phyloP scores from a whole-genome alignment of 2,329 filamentous ascomycete genomes.

The Colletotrichum sp. region DNA sequence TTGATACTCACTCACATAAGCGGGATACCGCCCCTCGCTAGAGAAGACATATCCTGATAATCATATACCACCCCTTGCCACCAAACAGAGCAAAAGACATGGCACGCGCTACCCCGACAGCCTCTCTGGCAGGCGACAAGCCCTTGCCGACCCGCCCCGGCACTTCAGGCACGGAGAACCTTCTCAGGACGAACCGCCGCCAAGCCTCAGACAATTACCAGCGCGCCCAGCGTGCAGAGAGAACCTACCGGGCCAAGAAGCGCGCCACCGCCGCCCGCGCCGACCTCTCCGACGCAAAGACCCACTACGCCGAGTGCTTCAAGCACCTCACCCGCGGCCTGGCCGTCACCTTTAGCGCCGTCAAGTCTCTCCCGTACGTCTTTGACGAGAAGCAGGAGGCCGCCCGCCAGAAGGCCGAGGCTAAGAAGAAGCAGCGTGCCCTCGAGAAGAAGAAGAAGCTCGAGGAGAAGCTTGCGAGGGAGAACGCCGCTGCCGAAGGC shows the following conservation, averaged over 20 bases:
- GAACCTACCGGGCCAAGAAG: conserved; percentile 45
- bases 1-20: neutral
- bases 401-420: conserved; percentile 31
- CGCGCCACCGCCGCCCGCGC: conserved; percentile 41
- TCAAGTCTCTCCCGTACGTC: conserved; percentile 38
- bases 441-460: conserved; percentile 39
- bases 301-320: conserved; percentile 40
- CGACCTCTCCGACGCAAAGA: conserved; percentile 40
- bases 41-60: neutral
- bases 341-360: conserved; percentile 33
- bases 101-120: conserved; percentile 16
- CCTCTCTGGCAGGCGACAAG: conserved; percentile 18
- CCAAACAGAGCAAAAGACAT: neutral
- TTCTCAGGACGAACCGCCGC: conserved; percentile 42
- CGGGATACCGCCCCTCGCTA: neutral
- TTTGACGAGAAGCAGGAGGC: conserved; percentile 40
- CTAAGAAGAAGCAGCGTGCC: conserved; percentile 31
- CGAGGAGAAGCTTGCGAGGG: conserved; percentile 35
- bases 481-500: conserved; percentile 13
- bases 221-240: conserved; percentile 44
- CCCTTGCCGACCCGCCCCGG: conserved; percentile 39
- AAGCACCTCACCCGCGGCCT: conserved; percentile 40
- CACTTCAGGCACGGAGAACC: conserved; percentile 47
- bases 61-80: neutral
- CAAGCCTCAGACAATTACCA: conserved; percentile 41